Evolutionary conservation across 306 rosid genomes (phyloP).

Genomic region (Fragaria ananassa): DNA sequence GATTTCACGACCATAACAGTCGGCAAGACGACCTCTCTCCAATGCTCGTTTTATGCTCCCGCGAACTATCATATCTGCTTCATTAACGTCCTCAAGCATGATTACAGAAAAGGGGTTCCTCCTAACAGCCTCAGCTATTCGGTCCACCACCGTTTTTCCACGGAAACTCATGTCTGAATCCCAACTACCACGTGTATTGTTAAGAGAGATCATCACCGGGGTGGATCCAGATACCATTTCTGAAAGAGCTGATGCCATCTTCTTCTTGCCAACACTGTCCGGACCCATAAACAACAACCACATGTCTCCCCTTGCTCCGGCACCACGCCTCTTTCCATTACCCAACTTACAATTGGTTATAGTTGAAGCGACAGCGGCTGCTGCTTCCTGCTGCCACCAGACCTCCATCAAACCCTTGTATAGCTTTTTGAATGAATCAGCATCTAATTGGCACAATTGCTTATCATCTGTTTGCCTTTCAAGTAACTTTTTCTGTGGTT

Average conservation of each 20-base stretch:
- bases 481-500: conserved; percentile 52
- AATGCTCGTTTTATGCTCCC: conserved; percentile 76
- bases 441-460: conserved; percentile 38
- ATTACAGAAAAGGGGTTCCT: conserved; percentile 78
- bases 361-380: conserved; percentile 70
- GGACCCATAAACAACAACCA: conserved; percentile 90
- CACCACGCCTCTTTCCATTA: conserved; percentile 54
- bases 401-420: conserved; percentile 75
- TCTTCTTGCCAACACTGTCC: conserved; percentile 87
- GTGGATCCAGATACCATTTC: conserved; percentile 69
- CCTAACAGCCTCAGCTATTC: conserved; percentile 73
- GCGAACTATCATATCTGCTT: conserved; percentile 52
- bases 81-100: conserved; percentile 78
- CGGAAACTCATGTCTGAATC: conserved; percentile 64
- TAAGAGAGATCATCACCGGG: conserved; percentile 59
- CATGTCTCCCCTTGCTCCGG: conserved; percentile 63
- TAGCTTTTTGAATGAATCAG: conserved; percentile 78
- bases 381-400: conserved; percentile 99
- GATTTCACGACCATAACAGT: conserved; percentile 88
- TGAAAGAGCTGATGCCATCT: conserved; percentile 85
- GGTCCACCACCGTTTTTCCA: conserved; percentile 80
- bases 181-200: conserved; percentile 49
- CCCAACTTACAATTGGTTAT: conserved; percentile 76
- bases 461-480: conserved; percentile 52
- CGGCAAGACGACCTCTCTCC: conserved; percentile 79